Percentiles rank a stretch among this genome's conserved stretches.
These are phyloP conservation scores for Colletotrichum sidae DNA, from an alignment of 2,329 filamentous ascomycete species.

Conservation along the genomic window DNA sequence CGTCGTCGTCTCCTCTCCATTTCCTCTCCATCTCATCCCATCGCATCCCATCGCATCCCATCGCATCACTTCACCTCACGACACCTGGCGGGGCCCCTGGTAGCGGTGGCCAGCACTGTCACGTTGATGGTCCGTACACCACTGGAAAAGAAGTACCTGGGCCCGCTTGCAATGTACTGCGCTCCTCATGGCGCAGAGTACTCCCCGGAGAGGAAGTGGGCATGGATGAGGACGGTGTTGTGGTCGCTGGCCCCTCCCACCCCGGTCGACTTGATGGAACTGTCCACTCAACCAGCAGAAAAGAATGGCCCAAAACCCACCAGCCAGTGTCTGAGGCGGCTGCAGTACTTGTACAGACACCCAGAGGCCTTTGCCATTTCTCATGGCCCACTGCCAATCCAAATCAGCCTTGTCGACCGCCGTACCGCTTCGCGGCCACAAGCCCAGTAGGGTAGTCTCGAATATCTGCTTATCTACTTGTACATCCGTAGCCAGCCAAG, in stretches of 20 bases:
- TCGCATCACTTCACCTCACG: no score
- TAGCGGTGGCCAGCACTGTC: no score
- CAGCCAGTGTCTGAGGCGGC: background rate
- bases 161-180: background rate
- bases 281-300: slow-evolving; percentile 28
- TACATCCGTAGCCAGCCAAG: no score
- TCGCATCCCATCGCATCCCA: slow-evolving; percentile 8
- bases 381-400: slow-evolving; percentile 36
- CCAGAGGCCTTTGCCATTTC: slow-evolving; percentile 6
- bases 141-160: background rate
- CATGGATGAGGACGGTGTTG: background rate
- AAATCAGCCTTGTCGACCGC: slow-evolving; percentile 34
- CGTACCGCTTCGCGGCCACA: background rate
- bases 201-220: background rate
- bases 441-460: no score
- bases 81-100: slow-evolving; percentile 8
- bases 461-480: no score
- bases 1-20: background rate
- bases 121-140: no score
- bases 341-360: no score
- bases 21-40: slow-evolving; percentile 13
- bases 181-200: no score
- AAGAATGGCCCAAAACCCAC: slow-evolving; percentile 25
- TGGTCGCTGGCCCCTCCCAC: background rate
- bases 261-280: slow-evolving; percentile 27